Percentiles rank a stretch among this genome's conserved stretches.
Conservation (phyloP, 805 yeast genomes). For the Starmera pachycereana region DNA sequence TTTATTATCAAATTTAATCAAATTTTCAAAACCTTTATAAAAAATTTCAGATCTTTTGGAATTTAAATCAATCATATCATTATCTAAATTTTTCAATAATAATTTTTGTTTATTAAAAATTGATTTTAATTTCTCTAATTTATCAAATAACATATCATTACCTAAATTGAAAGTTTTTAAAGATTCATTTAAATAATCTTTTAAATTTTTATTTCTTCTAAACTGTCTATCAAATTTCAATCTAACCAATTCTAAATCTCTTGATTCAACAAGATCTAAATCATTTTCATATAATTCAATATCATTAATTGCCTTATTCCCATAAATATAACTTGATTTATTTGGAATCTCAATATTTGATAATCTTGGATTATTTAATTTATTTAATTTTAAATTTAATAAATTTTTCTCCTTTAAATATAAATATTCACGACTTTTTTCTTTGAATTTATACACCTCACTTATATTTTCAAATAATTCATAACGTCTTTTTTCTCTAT, state of each 20-base stretch:
- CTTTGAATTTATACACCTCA: slow-evolving; percentile 10
- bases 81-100: slow-evolving; percentile 16
- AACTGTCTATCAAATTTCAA: slow-evolving; percentile 17
- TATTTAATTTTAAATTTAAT: slow-evolving; percentile 1
- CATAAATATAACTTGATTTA: not conserved
- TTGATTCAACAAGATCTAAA: slow-evolving; percentile 22
- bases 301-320: not conserved
- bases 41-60: slow-evolving; percentile 20
- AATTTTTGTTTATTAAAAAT: slow-evolving; percentile 21
- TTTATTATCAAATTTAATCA: not conserved
- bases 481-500: slow-evolving; percentile 17
- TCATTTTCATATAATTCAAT: slow-evolving; percentile 7
- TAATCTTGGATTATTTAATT: slow-evolving; percentile 1
- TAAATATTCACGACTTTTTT: slow-evolving; percentile 4
- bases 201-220: slow-evolving; percentile 15
- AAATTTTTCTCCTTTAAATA: slow-evolving; percentile 2
- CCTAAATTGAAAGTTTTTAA: slow-evolving; percentile 18
- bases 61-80: slow-evolving; percentile 19
- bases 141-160: slow-evolving; percentile 16
- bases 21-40: slow-evolving; percentile 16
- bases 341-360: slow-evolving; percentile 3
- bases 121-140: slow-evolving; percentile 23
- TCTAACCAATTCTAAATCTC: slow-evolving; percentile 23
- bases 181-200: slow-evolving; percentile 16
- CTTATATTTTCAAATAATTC: slow-evolving; percentile 16